Evolutionary conservation across 805 yeast genomes (phyloP), one percentile per base, ranked within the genome.

Genomic region (Komagataella pastoris): DNA sequence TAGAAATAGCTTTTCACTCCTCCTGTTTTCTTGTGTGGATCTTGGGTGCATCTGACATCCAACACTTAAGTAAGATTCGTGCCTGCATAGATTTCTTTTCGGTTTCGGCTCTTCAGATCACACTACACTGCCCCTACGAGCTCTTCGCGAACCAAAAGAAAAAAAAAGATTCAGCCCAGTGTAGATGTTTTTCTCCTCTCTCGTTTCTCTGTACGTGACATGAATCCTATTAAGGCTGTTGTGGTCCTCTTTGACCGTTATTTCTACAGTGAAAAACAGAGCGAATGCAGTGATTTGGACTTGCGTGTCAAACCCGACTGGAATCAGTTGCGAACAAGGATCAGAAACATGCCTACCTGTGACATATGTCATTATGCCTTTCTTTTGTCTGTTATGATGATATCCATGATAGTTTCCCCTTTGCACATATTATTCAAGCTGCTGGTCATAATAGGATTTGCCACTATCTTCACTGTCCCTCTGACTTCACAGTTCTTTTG

Each of bases 401-500:
- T 80, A 62, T 86, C 82, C 8, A 76, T 81, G 51, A 60, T 76
- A 53, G 69, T 81, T 51, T 72, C 79, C 55, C 86, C 88, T 7
- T 77, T 81, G 1, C 64, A 74, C 8, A 63, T 81, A 55, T 40
- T 81, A 3, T 52, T 67, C 53, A 65, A 52, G 24, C 59, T 40
- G 19, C 69, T 71, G 49, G 73, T 74, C 8, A 58, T 67, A 12
- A 58, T 75, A 21, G 68, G 78, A 45, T 65, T 74, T 43, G 53
- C 70, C 18, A 58, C 75, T 8, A 70, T 85, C 54, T 68, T 85
- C 50, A 60, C 73, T 46, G 63, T 89, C 12, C 98, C 98, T 6
- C 65, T 85, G 47, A 80, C 93, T 1, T 76, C 85, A 6, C 97
- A 91, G 65, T 88, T 90, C 64, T 87, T 88, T 65, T 72, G 88